Base-by-base conservation (phyloP, 73 alveolate genomes). In the Paraurostyla sp. region DNA sequence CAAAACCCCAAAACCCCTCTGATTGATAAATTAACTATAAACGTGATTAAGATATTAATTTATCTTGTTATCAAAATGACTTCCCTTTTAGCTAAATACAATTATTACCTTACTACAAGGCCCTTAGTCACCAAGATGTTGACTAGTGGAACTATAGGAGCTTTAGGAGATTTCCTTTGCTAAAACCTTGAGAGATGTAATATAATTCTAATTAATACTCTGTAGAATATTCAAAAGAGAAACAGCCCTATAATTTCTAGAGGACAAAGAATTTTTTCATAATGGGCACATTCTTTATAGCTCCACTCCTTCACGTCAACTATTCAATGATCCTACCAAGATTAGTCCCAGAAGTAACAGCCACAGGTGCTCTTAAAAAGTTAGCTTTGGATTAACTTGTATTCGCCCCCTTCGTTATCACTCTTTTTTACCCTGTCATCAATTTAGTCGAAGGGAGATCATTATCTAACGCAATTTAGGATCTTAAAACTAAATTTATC, bases 291-390 rank as follows among this genome's bases (percentile, higher is more conserved):
- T 76, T 76, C 78, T 76, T 49, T 35, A 40, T 76, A 29, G 88
- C 76, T 29, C 88, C 88, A 9, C 46, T 51, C 1, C 60, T 76
- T 3, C 88, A 76, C 36, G 18, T 76, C 11, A 46, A 16, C 20
- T 76, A 76, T 57, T 76, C 88, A 16, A 27, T 9, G 32, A 51
- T 76, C 78, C 65, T 76, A 1, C 88, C 88, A 22, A 7, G 62
- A 20, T 36, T 76, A 46, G 88, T 76, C 4, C 88, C 88, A 13
- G 58, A 46, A 40, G 40, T 51, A 0, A 7, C 88, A 6, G 59
- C 63, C 4, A n/a, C 20, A 0, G 88, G 88, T 49, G 88, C 88
- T 3, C 0, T 76, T 7, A 51, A 51, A 42, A 76, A 76, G 45
- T 32, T 76, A 42, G 62, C 71, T 40, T 0, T 76, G 22, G 88